Conservation (phyloP, 306 rosid genomes). For the Quillaja saponaria region DNA sequence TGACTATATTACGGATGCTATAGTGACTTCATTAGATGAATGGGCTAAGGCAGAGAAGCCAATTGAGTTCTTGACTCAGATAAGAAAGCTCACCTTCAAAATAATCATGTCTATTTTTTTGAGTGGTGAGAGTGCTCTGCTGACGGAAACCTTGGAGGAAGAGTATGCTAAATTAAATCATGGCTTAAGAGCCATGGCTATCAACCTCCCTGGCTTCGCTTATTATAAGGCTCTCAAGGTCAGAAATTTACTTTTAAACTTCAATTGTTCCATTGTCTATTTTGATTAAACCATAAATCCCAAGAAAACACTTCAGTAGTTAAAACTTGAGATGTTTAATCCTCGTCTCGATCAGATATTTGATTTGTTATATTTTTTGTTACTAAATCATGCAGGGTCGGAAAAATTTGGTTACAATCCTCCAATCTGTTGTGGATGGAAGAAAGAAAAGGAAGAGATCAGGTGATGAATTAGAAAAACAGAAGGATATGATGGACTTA, state of each 20-base stretch:
- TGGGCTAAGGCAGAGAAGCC: constrained; percentile 32
- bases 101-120: constrained; percentile 59
- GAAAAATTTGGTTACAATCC: constrained; percentile 46
- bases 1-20: constrained; percentile 35
- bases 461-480: constrained; percentile 21
- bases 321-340: too few species aligned
- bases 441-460: constrained; percentile 34
- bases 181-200: constrained; percentile 62
- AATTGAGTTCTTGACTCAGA: constrained; percentile 51
- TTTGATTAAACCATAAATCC: too few species aligned
- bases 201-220: constrained; percentile 71
- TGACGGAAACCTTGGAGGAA: constrained; percentile 35
- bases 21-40: constrained; percentile 36
- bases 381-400: constrained; percentile 74
- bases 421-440: constrained; percentile 46
- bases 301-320: too few species aligned
- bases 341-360: too few species aligned
- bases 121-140: constrained; percentile 41
- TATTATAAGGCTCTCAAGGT: constrained; percentile 71
- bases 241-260: constrained; percentile 8
- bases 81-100: constrained; percentile 60
- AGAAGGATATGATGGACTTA: constrained; percentile 56
- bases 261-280: too few species aligned
- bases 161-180: constrained; percentile 44
- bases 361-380: too few species aligned